phyloP scores from a whole-genome alignment of 2,329 filamentous ascomycete genomes.

The Pseudopithomyces chartarum region DNA sequence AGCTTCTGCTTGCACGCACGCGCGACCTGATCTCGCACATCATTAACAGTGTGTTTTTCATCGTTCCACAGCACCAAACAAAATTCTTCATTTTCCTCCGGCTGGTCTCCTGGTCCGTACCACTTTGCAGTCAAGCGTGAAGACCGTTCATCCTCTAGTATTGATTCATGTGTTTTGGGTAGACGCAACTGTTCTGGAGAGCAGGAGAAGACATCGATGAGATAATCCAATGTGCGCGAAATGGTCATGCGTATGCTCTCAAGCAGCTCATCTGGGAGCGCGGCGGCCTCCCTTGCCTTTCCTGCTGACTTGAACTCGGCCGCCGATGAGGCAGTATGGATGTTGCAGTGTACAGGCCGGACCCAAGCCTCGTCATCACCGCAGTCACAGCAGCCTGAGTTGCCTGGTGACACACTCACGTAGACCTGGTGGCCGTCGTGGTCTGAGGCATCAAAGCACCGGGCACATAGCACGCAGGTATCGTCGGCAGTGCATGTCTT shows the following conservation, averaged over 20 bases:
- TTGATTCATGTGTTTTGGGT: constrained; percentile 80
- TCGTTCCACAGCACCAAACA: constrained; percentile 95
- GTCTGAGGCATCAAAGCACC: constrained; percentile 94
- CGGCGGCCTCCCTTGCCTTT: constrained; percentile 60
- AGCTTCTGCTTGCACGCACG: constrained; percentile 79
- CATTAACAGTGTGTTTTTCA: constrained; percentile 93
- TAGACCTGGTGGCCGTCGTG: constrained; percentile 92
- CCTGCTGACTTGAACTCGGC: constrained; percentile 51
- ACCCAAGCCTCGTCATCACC: constrained; percentile 95
- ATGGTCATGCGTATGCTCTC: constrained; percentile 84
- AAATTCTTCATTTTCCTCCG: constrained; percentile 73
- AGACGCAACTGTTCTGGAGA: constrained; percentile 93
- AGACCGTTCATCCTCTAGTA: constrained; percentile 77
- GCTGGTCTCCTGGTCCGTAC: constrained; percentile 65
- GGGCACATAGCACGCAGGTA: constrained; percentile 91
- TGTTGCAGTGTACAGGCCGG: constrained; percentile 85
- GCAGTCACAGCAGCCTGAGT: constrained; percentile 96
- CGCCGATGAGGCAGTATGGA: constrained; percentile 70
- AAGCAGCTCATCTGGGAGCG: constrained; percentile 75
- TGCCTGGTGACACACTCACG: constrained; percentile 84
- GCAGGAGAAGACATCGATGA: constrained; percentile 97
- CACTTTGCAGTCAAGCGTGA: constrained; percentile 79
- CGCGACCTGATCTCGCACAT: constrained; percentile 88
- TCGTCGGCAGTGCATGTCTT: constrained; percentile 94
- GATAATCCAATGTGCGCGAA: constrained; percentile 83